Evolutionary conservation across 441 rosid genomes (phyloP).

Genomic region (Erodium chrysanthum): DNA sequence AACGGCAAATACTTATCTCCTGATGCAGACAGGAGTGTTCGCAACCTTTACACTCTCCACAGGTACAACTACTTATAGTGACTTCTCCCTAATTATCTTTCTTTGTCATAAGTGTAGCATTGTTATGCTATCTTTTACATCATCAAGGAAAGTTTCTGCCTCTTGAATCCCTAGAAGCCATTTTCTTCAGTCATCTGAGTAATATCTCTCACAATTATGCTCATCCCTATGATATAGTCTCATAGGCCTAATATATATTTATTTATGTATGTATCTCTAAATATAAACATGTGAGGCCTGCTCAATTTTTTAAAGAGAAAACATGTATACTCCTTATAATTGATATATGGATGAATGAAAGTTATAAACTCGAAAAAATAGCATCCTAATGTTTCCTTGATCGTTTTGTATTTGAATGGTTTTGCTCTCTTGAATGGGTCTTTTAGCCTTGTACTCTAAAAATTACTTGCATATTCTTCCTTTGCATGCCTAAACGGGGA

Average conservation of each 20-base stretch:
- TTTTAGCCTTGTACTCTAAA: too few species aligned
- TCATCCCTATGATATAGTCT: background rate
- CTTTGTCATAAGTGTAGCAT: background rate
- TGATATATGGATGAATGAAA: too few species aligned
- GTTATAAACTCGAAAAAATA: too few species aligned
- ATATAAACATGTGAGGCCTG: background rate
- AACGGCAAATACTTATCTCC: constrained; percentile 41
- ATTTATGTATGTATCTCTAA: background rate
- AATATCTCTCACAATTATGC: background rate
- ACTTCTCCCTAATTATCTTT: background rate
- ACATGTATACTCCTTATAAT: too few species aligned
- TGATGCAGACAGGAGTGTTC: constrained; percentile 41
- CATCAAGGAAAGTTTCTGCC: background rate
- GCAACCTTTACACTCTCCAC: constrained; percentile 46
- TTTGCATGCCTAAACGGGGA: too few species aligned
- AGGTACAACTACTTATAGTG: constrained; percentile 24
- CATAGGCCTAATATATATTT: background rate
- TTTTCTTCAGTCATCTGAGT: background rate
- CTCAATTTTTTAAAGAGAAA: too few species aligned
- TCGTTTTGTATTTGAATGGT: too few species aligned
- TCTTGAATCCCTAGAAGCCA: background rate
- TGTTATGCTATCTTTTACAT: too few species aligned
- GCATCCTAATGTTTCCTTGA: too few species aligned
- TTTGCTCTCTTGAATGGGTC: too few species aligned
- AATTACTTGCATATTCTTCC: too few species aligned